Base-by-base conservation (phyloP, 2,329 filamentous ascomycete genomes). In the Aspergillus sergii region DNA sequence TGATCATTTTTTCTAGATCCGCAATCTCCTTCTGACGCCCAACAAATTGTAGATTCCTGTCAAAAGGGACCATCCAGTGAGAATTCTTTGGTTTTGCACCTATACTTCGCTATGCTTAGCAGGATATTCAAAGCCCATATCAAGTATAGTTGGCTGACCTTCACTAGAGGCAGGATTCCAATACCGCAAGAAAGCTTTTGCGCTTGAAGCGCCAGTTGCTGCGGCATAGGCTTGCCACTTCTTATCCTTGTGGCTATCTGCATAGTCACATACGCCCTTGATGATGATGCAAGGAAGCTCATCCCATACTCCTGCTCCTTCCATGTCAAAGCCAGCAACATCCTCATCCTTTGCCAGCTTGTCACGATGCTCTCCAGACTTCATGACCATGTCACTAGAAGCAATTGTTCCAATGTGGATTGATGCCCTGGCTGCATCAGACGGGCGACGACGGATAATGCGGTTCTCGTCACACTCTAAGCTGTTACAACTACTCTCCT, bases 11-110 rank as follows among this genome's bases (percentile, higher is more conserved):
- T 32, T 66, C 43, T 10, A 64, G 9, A 30, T 59, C 23, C 5
- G 21, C 32, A 26, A 67, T 61, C 48, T 61, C 63, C 32, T 62
- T 16, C 16, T 60, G 57, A 4, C 64, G 65, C 23, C 65, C 65
- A 23, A 66, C 56, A 56, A 67, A 67, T 21, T 51, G 39, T 1
- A 23, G 45, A 28, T 65, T 65, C 30, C 32, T 59, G 16, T 12
- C 48, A 23, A 65, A 63, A 32, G 58, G 60, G 36, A 65, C 43
- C 48, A 60, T 58, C 53, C 39, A 57, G 32, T 64, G 60, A 23
- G 43, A 11, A 6, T 6, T 23, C 1, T 45, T 21, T 11, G n/a
- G 43, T 1, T 45, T 45, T 12, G 10, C 3, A 45, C 11, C 28
- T 4, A 53, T 36, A 36, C 36, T 34, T 57, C 14, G n/a, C 34